Evolutionary conservation across 2,329 filamentous ascomycete species (phyloP).

Genomic region (Exophiala alcalophila): DNA sequence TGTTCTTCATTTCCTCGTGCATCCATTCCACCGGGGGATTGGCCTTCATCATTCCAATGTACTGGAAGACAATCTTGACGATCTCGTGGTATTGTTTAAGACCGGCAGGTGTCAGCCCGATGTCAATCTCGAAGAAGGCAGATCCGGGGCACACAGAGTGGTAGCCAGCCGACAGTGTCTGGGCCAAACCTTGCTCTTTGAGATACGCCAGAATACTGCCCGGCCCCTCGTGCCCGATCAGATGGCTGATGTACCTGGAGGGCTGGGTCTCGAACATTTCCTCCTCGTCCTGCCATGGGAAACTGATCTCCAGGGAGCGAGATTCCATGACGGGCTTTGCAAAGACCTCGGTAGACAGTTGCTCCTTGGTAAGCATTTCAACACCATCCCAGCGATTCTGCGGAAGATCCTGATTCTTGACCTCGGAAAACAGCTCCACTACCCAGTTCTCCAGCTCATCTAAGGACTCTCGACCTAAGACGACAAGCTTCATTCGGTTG

Average conservation of each 20-base stretch:
- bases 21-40: conserved; percentile 85
- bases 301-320: conserved; percentile 73
- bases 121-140: conserved; percentile 73
- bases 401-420: conserved; percentile 76
- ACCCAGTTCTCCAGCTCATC: conserved; percentile 83
- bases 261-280: conserved; percentile 75
- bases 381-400: conserved; percentile 65
- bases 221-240: conserved; percentile 89
- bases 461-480: conserved; percentile 76
- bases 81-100: conserved; percentile 79
- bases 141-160: conserved; percentile 75
- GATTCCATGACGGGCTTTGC: conserved; percentile 90
- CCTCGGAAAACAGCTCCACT: conserved; percentile 73
- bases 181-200: conserved; percentile 87
- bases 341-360: conserved; percentile 71
- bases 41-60: conserved; percentile 81
- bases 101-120: conserved; percentile 81
- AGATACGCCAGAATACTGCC: conserved; percentile 88
- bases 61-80: conserved; percentile 82
- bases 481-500: conserved; percentile 88
- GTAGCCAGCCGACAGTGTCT: conserved; percentile 73
- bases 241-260: conserved; percentile 78
- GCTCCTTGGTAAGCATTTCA: conserved; percentile 53
- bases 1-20: conserved; percentile 82
- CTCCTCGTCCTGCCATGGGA: conserved; percentile 84